Base-by-base conservation (phyloP, 495 filamentous ascomycete species). In the Cercophora samala region DNA sequence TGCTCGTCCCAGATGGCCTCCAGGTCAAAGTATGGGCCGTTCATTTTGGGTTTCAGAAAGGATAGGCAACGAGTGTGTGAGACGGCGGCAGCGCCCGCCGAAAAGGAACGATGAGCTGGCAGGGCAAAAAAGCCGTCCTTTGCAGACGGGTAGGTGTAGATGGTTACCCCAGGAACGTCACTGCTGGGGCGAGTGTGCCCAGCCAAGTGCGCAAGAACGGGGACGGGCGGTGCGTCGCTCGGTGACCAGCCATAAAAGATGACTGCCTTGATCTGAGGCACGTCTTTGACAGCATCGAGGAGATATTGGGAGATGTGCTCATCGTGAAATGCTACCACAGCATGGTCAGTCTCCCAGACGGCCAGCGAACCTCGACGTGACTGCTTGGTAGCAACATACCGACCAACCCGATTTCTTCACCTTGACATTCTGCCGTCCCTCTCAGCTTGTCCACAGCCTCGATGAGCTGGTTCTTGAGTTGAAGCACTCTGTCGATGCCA, bases 1-100 rank as follows among this genome's bases (percentile, higher is more conserved):
- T 88, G 86, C 67, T 87, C 84, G 15, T 85, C 84, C 86, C 86
- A 88, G 67, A 88, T 83, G 37, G 77, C 77, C 68, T 87, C 86
- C 11, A 88, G 78, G 66, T 88, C 86, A 66, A 89, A 88, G 66
- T 77, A 79, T 1, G 85, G 86, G 0, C 84, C 86, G 11, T 72
- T 74, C 11, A 84, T 68, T 51, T 80, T 71, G n/a, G 79, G 74
- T 69, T 85, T 85, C 1, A 88, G 67, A 69, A 86, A 86, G 2
- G 75, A 32, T 11, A 87, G 74, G 52, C 70, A 80, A 1, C 85
- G 75, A 29, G 85, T 85, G 74, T 88, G 85, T 8, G 82, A 74
- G 2, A 87, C 68, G 5, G 74, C 66, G 17, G 81, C 82, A 0
- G 77, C 62, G 18, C 69, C 67, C 25, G 75, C 62, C 54, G 76